These are phyloP conservation scores for Larix kaempferi DNA, from an alignment of 75 land plant species.

Conservation along the genomic window DNA sequence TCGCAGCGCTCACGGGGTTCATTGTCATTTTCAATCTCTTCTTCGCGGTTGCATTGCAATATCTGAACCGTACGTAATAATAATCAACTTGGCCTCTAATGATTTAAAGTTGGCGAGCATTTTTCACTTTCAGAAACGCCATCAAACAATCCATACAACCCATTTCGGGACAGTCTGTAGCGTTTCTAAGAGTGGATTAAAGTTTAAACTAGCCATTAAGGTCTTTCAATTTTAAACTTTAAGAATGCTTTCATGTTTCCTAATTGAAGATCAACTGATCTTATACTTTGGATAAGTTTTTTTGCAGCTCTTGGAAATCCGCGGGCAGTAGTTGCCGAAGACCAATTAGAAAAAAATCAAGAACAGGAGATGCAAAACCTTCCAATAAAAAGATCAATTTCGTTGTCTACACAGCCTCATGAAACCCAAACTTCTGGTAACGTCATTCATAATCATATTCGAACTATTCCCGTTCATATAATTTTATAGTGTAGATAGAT, in stretches of 20 bases:
- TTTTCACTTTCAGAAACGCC: too few species aligned
- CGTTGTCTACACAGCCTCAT: constrained; percentile 12
- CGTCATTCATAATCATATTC: not conserved
- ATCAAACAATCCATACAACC: too few species aligned
- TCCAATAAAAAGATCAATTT: constrained; percentile 1
- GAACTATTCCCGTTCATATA: not conserved
- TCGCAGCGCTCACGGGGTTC: constrained; percentile 35
- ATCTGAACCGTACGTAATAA: too few species aligned
- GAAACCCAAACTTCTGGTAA: not conserved
- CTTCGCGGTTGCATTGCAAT: constrained; percentile 13
- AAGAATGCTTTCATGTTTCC: too few species aligned
- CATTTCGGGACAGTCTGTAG: too few species aligned
- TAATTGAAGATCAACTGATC: too few species aligned
- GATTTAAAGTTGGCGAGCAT: too few species aligned
- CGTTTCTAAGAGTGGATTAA: too few species aligned
- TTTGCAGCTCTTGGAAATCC: constrained; percentile 67
- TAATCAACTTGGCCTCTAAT: too few species aligned
- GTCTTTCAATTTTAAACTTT: too few species aligned
- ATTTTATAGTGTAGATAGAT: not conserved
- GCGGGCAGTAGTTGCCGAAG: constrained; percentile 62
- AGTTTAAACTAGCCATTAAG: too few species aligned
- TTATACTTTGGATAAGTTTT: too few species aligned
- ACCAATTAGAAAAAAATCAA: constrained; percentile 36
- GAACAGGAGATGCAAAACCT: constrained; percentile 24
- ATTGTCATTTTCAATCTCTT: constrained; percentile 20